phyloP scores from a whole-genome alignment of 1,139 yeast genomes.

The Blastobotrys malaysiensis region DNA sequence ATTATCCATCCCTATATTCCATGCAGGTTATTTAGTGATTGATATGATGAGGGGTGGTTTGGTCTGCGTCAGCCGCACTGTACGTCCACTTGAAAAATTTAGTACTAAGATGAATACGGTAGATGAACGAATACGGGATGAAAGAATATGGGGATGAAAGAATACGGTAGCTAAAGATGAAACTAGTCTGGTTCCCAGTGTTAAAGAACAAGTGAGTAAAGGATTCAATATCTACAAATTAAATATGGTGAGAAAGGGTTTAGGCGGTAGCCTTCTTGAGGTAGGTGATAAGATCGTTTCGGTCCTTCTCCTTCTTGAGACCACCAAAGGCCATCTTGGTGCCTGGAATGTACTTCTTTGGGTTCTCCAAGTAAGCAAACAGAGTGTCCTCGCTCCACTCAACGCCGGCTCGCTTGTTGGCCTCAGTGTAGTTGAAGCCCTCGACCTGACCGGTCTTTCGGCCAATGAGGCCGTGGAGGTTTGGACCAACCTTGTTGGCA shows the following conservation, averaged over 20 bases:
- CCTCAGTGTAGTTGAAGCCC: conserved; percentile 96
- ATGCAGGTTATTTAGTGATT: not conserved
- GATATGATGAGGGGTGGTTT: not conserved
- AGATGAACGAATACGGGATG: no score
- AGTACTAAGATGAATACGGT: no score
- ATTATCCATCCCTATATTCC: not conserved
- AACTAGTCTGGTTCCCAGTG: no score
- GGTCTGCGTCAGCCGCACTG: not conserved
- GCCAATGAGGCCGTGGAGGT: conserved; percentile 90
- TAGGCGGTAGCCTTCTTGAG: conserved; percentile 61
- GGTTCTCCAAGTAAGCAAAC: conserved; percentile 96
- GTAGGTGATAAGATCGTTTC: conserved; percentile 94
- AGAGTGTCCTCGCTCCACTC: conserved; percentile 81
- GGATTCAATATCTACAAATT: not conserved
- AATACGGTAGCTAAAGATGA: no score
- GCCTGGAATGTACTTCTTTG: conserved; percentile 99
- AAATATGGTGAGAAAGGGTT: not conserved
- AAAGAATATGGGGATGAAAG: no score
- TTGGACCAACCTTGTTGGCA: conserved; percentile 99
- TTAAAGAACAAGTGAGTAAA: not conserved
- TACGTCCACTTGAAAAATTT: no score
- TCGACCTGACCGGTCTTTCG: conserved; percentile 88
- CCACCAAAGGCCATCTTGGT: conserved; percentile 99
- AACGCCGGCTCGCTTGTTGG: conserved; percentile 95
- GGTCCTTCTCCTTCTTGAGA: conserved; percentile 97